Evolutionary conservation across 106 monocot genomes (phyloP), one percentile per base, ranked within the genome.

Genomic region (Dactylorhiza incarnata): DNA sequence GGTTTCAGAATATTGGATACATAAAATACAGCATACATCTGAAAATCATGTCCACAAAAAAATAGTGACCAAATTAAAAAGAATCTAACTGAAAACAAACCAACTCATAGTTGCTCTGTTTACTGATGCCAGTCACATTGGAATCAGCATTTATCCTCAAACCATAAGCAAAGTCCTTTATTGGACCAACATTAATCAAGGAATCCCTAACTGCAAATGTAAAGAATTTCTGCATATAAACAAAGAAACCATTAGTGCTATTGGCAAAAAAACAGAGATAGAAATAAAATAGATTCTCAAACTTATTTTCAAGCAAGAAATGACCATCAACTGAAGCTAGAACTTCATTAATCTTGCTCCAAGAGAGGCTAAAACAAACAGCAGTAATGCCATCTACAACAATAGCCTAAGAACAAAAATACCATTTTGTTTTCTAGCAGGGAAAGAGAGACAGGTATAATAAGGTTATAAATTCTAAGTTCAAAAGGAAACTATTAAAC

Each of bases 51-150:
- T 45, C 45, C 45, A 17, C 45, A 44, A 69, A 69, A 69, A 69
- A 29, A 10, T 69, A 69, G 26, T 25, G 0, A 76, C 0, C 25
- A 63, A 62, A 16, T 65, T 65, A 29, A 12, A 15, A 66, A 24
- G 3, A 74, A 45, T 44, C 17, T 12, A 12, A 9, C 53, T 54
- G 53, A 48, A 48, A 25, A 86, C 83, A 79, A 72, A 99, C 97
- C 94, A 99, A 73, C 81, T 99, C 97, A 83, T 94, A 94, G 78
- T 99, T 99, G 80, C 97, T 99, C 80, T 99, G 97, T 51, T 94
- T 99, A 68, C 91, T 80, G 79, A 89, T 83, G 49, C 97, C 97
- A 7, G 88, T 82, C 6, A 91, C 94, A 88, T 88, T 89, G n/a
- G 81, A 83, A 81, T 99, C 89, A 56, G 97, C 91, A 85, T 94